These are phyloP conservation scores for Niebla homalea DNA, from an alignment of 495 filamentous ascomycete species.

Conservation along the genomic window DNA sequence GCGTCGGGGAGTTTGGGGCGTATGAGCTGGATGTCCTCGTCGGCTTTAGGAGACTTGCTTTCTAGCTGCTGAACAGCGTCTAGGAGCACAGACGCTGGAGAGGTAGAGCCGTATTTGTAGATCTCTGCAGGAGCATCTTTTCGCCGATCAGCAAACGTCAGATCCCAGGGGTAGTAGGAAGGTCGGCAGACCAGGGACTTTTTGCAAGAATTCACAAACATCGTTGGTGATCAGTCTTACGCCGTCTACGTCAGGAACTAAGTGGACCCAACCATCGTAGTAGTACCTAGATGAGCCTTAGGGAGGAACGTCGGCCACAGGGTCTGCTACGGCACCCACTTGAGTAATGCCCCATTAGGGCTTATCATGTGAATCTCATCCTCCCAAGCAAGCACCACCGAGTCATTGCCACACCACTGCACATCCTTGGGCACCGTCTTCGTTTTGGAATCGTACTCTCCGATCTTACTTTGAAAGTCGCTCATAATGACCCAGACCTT, in stretches of 20 bases:
- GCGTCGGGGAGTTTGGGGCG: slow-evolving; percentile 74
- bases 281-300: slow-evolving; percentile 46
- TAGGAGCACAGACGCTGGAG: slow-evolving; percentile 75
- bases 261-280: slow-evolving; percentile 82
- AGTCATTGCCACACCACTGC: slow-evolving; percentile 93
- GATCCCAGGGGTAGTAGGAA: not conserved
- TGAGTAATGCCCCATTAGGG: slow-evolving; percentile 61
- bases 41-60: slow-evolving; percentile 87
- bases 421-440: slow-evolving; percentile 78
- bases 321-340: slow-evolving; percentile 24
- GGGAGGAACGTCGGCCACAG: not conserved
- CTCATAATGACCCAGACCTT: slow-evolving; percentile 87
- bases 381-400: slow-evolving; percentile 89
- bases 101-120: slow-evolving; percentile 74
- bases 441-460: slow-evolving; percentile 80
- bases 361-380: slow-evolving; percentile 96
- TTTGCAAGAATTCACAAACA: slow-evolving; percentile 88
- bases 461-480: slow-evolving; percentile 83
- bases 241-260: slow-evolving; percentile 80
- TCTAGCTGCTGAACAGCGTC: slow-evolving; percentile 89
- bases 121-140: slow-evolving; percentile 72
- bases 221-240: slow-evolving; percentile 80
- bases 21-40: slow-evolving; percentile 93
- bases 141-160: slow-evolving; percentile 1
- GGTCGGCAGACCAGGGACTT: slow-evolving; percentile 49